A percentile compares a stretch with the other conserved stretches of the same genome.
Conservation (phyloP, 768 basidiomycete genomes). For the Trametes sanguinea region DNA sequence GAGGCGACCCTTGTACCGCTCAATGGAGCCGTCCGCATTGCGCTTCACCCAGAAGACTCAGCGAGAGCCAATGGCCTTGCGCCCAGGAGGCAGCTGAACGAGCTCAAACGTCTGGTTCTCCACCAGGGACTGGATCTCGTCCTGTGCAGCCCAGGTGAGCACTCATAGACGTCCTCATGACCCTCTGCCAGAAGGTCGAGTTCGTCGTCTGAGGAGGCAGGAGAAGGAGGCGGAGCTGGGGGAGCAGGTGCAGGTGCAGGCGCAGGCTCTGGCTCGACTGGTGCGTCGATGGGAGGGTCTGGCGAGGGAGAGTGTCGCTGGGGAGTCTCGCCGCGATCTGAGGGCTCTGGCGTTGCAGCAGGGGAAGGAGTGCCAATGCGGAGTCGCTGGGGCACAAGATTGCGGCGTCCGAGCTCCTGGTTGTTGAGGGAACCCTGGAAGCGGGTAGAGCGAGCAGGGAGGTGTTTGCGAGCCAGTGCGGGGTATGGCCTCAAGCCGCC, state of each 20-base stretch:
- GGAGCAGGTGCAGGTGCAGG: neutral
- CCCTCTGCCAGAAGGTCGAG: slow-evolving; percentile 5
- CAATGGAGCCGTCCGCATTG: too few species aligned
- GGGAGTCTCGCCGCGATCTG: neutral
- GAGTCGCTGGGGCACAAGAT: slow-evolving; percentile 1
- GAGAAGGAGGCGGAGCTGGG: neutral
- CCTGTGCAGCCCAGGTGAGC: neutral
- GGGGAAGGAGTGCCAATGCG: neutral
- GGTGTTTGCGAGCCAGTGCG: slow-evolving; percentile 5
- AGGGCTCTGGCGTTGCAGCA: slow-evolving; percentile 7
- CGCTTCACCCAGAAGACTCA: too few species aligned
- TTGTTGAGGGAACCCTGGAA: slow-evolving; percentile 4
- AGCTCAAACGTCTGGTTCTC: too few species aligned
- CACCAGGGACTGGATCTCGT: too few species aligned
- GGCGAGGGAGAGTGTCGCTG: neutral
- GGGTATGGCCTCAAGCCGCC: slow-evolving; percentile 5
- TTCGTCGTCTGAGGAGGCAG: neutral
- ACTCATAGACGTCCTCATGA: neutral
- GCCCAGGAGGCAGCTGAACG: too few species aligned
- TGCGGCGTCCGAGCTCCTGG: neutral
- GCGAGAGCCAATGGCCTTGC: too few species aligned
- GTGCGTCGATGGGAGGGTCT: neutral
- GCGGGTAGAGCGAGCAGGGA: slow-evolving; percentile 9
- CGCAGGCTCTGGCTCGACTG: slow-evolving; percentile 2
- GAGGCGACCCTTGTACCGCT: too few species aligned